Evolutionary conservation across 176 grass and related monocot species (phyloP).

Genomic region (Zoysia pacifica): DNA sequence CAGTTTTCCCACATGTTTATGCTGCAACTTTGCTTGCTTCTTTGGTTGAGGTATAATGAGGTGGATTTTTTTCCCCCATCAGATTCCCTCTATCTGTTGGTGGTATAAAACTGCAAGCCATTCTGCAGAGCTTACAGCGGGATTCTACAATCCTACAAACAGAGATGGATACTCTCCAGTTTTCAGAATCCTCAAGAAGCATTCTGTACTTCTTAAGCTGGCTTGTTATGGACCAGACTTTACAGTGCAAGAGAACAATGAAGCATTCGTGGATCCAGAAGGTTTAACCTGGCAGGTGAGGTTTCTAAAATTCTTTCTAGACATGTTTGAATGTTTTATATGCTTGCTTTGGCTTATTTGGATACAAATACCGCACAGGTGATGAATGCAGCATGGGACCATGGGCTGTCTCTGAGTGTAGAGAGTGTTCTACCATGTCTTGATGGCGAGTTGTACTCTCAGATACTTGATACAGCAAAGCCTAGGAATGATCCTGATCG

Average conservation of each 20-base stretch:
- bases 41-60: background rate
- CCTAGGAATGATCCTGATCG: conserved; percentile 78
- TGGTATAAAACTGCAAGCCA: conserved; percentile 85
- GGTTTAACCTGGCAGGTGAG: conserved; percentile 84
- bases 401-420: conserved; percentile 60
- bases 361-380: conserved; percentile 47
- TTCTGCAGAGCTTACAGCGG: conserved; percentile 88
- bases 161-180: conserved; percentile 81
- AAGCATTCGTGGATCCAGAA: conserved; percentile 64
- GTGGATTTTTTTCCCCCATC: background rate
- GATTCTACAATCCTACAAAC: conserved; percentile 89
- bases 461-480: conserved; percentile 67
- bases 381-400: conserved; percentile 75
- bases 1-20: background rate
- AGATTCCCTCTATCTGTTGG: too few relatives aligned
- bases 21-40: background rate
- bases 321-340: background rate
- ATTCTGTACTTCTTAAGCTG: conserved; percentile 68
- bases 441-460: conserved; percentile 53
- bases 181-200: conserved; percentile 78
- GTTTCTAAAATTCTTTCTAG: conserved; percentile 12
- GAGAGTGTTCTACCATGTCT: conserved; percentile 67
- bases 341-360: conserved; percentile 1
- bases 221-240: conserved; percentile 53
- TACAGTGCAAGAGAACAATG: conserved; percentile 49